Conservation (phyloP, 441 rosid genomes). For the Erodium trifolium region DNA sequence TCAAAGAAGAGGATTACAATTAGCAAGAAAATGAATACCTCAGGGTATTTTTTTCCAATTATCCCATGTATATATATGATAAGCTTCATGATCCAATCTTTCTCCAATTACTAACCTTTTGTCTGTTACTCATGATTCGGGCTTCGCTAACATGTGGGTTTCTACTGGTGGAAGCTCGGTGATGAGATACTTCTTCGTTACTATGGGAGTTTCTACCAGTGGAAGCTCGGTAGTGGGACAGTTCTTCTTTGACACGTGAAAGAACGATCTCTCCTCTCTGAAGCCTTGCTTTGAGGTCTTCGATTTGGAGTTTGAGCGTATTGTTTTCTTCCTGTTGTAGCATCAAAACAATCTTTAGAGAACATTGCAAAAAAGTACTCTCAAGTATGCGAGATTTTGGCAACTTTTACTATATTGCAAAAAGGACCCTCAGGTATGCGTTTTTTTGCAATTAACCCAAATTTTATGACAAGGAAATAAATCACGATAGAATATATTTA, state of each 20-base stretch:
- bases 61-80: background rate
- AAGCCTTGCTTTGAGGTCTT: constrained; percentile 65
- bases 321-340: constrained; percentile 86
- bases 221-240: constrained; percentile 61
- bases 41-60: no score
- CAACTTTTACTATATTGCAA: no score
- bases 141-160: constrained; percentile 36
- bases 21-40: no score
- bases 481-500: background rate
- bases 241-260: constrained; percentile 79
- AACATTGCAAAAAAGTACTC: background rate
- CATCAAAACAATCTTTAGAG: constrained; percentile 12
- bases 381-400: no score
- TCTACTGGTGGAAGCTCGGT: constrained; percentile 59
- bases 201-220: constrained; percentile 33
- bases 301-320: constrained; percentile 60
- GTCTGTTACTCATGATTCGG: constrained; percentile 39
- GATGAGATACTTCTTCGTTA: constrained; percentile 77
- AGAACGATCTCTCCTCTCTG: constrained; percentile 47
- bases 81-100: constrained; percentile 36
- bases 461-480: background rate
- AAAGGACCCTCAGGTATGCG: no score
- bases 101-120: constrained; percentile 38
- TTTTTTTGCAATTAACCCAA: no score
- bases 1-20: no score